Conservation (phyloP, 1,139 yeast genomes). For the Eremothecium gossypii region DNA sequence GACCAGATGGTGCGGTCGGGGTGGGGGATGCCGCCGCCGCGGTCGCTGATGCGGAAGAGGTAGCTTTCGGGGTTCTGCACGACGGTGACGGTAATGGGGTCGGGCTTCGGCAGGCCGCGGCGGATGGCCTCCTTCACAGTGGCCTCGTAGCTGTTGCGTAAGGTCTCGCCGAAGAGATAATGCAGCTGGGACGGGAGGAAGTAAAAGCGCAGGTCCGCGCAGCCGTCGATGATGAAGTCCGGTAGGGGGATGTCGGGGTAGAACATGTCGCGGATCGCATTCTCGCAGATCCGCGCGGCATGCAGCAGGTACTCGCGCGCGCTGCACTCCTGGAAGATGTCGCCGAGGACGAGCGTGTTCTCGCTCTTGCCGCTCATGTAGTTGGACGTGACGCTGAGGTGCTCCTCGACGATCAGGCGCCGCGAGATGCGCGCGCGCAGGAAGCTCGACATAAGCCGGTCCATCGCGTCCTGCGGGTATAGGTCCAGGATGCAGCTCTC, state of each 20-base stretch:
- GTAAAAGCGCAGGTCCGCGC: slow-evolving; percentile 52
- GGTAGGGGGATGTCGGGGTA: slow-evolving; percentile 61
- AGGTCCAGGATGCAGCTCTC: slow-evolving; percentile 63
- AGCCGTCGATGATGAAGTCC: slow-evolving; percentile 62
- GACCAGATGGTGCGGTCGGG: slow-evolving; percentile 58
- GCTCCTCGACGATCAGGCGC: slow-evolving; percentile 86
- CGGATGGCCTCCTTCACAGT: slow-evolving; percentile 43
- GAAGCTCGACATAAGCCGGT: slow-evolving; percentile 64
- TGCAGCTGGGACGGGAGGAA: slow-evolving; percentile 81
- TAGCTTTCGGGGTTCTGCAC: slow-evolving; percentile 59
- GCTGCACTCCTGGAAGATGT: slow-evolving; percentile 68
- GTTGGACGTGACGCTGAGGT: slow-evolving; percentile 63
- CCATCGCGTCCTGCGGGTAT: slow-evolving; percentile 56
- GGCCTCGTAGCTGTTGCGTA: slow-evolving; percentile 78
- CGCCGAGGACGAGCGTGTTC: slow-evolving; percentile 59
- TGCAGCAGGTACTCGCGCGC: slow-evolving; percentile 55
- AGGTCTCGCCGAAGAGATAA: slow-evolving; percentile 75
- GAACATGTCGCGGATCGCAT: slow-evolving; percentile 38
- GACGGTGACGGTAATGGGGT: slow-evolving; percentile 64
- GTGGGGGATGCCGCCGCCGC: slow-evolving; percentile 64
- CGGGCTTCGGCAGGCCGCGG: slow-evolving; percentile 29
- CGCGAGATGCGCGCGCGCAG: slow-evolving; percentile 80
- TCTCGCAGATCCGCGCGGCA: slow-evolving; percentile 39
- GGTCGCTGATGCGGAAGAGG: slow-evolving; percentile 72
- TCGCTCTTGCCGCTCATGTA: slow-evolving; percentile 36